phyloP scores from a whole-genome alignment of 2,329 filamentous ascomycete genomes.

The Pochonia chlamydosporia region DNA sequence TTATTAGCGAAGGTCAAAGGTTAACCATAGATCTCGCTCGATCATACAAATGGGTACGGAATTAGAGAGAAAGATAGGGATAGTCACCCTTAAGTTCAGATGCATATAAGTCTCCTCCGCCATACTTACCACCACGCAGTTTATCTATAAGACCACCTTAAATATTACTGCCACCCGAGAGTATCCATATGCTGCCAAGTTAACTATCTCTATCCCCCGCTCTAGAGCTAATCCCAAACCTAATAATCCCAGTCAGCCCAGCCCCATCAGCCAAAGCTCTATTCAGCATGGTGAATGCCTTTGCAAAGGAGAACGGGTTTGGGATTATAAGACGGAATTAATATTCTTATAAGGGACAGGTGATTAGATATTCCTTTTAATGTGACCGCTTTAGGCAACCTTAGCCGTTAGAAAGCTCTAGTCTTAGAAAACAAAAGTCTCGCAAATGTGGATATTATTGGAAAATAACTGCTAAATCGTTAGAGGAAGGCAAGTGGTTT shows the following conservation, averaged over 20 bases:
- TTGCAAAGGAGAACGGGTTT: constrained; percentile 9
- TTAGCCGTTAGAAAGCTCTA: background rate
- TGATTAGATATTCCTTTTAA: constrained; percentile 6
- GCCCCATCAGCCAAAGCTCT: constrained; percentile 1
- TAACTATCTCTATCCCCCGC: constrained; percentile 2
- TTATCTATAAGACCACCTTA: background rate
- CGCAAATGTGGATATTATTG: constrained; percentile 12
- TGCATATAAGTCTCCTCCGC: constrained; percentile 7
- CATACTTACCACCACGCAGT: constrained; percentile 7
- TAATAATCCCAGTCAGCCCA: constrained; percentile 7
- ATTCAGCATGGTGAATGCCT: background rate
- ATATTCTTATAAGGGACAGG: constrained; percentile 2
- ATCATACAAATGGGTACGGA: background rate
- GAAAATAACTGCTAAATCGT: constrained; percentile 9
- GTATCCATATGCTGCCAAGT: background rate
- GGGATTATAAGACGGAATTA: constrained; percentile 4
- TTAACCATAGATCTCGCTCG: too few species aligned
- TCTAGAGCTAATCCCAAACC: constrained; percentile 9
- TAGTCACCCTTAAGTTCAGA: constrained; percentile 8
- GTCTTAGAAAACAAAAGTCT: constrained; percentile 8
- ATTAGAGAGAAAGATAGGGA: constrained; percentile 2
- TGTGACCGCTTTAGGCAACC: constrained; percentile 10
- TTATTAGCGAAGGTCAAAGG: background rate
- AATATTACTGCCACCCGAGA: background rate
- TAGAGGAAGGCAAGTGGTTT: constrained; percentile 3